Evolutionary conservation across 2,329 filamentous ascomycete genomes (phyloP).

Genomic region (Epichloe sibirici): DNA sequence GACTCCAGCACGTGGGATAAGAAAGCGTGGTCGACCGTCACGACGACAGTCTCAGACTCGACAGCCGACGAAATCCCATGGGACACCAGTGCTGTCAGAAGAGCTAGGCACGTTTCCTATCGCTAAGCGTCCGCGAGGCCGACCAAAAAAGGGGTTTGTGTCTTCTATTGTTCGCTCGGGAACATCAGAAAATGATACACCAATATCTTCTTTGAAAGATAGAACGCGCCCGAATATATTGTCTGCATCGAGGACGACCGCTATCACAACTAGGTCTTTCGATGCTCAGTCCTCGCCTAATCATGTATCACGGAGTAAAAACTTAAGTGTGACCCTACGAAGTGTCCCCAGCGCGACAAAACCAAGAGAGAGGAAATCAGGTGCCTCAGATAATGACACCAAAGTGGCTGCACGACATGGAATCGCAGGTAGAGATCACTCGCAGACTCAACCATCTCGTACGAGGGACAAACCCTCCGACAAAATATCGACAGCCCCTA

Average conservation of each 20-base stretch:
- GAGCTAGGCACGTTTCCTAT: neutral
- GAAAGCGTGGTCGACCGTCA: slow-evolving; percentile 20
- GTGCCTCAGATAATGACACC: neutral
- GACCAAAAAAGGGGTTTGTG: slow-evolving; percentile 13
- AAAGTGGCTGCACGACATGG: neutral
- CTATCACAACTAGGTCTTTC: too few species aligned
- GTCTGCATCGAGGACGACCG: neutral
- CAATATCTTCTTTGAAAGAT: neutral
- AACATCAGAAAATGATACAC: neutral
- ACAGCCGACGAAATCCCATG: neutral
- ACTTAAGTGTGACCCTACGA: neutral
- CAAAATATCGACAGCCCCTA: neutral
- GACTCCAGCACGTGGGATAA: slow-evolving; percentile 3
- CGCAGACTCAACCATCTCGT: neutral
- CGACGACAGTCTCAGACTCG: slow-evolving; percentile 13
- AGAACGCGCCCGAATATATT: neutral
- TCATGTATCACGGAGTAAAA: neutral
- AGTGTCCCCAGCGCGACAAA: neutral
- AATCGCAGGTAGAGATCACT: neutral
- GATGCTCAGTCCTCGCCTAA: neutral
- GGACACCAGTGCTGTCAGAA: neutral
- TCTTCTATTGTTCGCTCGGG: neutral
- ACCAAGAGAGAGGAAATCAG: neutral
- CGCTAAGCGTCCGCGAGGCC: slow-evolving; percentile 15
- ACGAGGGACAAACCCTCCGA: neutral